Evolutionary conservation across 2,329 filamentous ascomycete species (phyloP).

Genomic region (Microdochium trichocladiopsis): DNA sequence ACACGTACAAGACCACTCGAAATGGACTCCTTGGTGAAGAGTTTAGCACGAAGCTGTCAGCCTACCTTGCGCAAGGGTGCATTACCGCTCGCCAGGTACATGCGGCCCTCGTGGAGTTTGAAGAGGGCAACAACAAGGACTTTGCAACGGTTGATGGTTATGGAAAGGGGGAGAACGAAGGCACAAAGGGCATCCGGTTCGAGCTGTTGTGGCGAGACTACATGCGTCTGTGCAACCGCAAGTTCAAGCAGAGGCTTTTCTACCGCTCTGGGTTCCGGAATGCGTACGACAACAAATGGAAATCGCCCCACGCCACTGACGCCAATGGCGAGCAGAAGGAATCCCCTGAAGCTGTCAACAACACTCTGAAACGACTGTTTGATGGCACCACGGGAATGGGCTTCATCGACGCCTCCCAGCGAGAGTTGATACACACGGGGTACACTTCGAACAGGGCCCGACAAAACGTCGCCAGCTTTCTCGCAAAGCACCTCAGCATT

Average conservation of each 20-base stretch:
- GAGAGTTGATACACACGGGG: constrained; percentile 68
- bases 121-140: constrained; percentile 47
- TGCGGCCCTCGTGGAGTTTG: constrained; percentile 57
- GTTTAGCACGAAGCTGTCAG: constrained; percentile 71
- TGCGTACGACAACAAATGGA: constrained; percentile 39
- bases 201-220: constrained; percentile 77
- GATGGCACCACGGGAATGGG: constrained; percentile 67
- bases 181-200: constrained; percentile 62
- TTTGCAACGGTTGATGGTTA: constrained; percentile 45
- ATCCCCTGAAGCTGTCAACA: constrained; percentile 32
- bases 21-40: constrained; percentile 65
- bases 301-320: constrained; percentile 26
- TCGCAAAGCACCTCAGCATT: constrained; percentile 65
- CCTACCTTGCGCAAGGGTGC: constrained; percentile 65
- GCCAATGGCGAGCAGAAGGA: constrained; percentile 28
- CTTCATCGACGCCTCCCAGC: constrained; percentile 69
- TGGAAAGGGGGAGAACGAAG: constrained; percentile 64
- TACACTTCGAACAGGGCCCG: constrained; percentile 72
- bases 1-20: constrained; percentile 60
- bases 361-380: constrained; percentile 51
- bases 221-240: constrained; percentile 68
- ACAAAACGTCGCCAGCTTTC: constrained; percentile 70
- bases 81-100: constrained; percentile 70
- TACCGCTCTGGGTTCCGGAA: constrained; percentile 54
- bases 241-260: constrained; percentile 62